Base-by-base conservation (phyloP, 257 asterid species). In the Solanum chiquidenum region DNA sequence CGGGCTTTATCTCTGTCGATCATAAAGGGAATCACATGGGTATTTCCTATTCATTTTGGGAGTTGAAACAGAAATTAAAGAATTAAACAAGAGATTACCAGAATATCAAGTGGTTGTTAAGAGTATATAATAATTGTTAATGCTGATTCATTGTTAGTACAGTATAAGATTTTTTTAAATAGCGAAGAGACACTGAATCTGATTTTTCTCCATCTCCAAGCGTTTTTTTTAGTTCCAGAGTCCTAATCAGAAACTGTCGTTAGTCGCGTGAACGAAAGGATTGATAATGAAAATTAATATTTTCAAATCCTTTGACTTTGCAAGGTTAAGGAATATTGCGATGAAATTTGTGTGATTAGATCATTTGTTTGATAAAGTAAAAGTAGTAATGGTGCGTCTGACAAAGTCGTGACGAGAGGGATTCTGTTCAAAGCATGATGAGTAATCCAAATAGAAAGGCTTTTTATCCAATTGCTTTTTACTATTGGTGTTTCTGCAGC, bases 11-110 rank as follows among this genome's bases (percentile, higher is more conserved):
- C 64, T 79, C 84, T 85, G 87, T 85, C 82, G 60, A 37, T 85
- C 64, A 40, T 66, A 34, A 85, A 85, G 71, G 69, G 85, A 38
- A 37, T 86, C 89, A 86, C 91, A 89, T 89, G 91, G 86, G 31
- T 72, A 66, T 82, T 72, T 86, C 31, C 42, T 80, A 37, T 44
- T 71, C 62, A 23, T 37, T 52, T 86, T 4, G 38, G 86, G 33
- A 40, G 46, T 60, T 87, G 68, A 21, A 80, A 18, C 40, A 46
- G 69, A 46, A 83, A 27, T 69, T 64, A 14, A 77, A 83, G 72
- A 21, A 71, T 40, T 52, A 73, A 74, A 75, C 27, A 66, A 55
- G 38, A 80, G 49, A 21, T 77, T 14, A 40, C 77, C 42, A 40
- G 82, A 46, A 71, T 37, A 85, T 66, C 68, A 85, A 62, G 75